Percentiles rank a stretch among this genome's conserved stretches.
Evolutionary conservation across 2,329 filamentous ascomycete genomes (phyloP).

Genomic region (Madurella fahalii): DNA sequence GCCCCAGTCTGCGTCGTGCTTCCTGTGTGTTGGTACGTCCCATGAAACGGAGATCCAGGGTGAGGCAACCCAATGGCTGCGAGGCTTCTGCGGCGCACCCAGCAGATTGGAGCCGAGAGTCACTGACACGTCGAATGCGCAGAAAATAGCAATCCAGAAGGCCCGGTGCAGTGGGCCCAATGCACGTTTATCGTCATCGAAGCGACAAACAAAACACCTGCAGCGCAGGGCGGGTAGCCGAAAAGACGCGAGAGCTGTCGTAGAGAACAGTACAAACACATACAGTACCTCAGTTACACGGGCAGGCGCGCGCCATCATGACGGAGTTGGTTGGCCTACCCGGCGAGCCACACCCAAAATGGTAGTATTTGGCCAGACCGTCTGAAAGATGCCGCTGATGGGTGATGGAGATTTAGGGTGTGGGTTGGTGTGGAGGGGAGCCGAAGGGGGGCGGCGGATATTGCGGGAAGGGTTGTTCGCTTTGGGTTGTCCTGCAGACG

Average conservation of each 20-base stretch:
- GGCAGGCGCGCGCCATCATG: not conserved
- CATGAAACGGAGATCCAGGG: conserved; percentile 18
- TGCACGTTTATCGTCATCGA: not conserved
- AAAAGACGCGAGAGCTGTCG: no score
- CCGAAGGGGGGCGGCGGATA: no score
- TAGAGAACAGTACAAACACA: no score
- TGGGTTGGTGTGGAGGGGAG: not conserved
- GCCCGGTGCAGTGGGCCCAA: not conserved
- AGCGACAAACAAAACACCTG: conserved; percentile 3
- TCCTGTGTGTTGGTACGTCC: conserved; percentile 14
- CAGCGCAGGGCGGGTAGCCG: not conserved
- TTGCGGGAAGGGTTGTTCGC: not conserved
- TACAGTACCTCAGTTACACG: not conserved
- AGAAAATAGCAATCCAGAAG: conserved; percentile 13
- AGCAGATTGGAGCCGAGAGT: conserved; percentile 20
- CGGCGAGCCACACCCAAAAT: not conserved
- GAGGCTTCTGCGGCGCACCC: conserved; percentile 18
- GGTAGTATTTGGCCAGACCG: not conserved
- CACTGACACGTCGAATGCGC: not conserved
- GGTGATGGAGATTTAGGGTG: not conserved
- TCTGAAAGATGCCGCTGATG: no score
- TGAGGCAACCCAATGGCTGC: conserved; percentile 18
- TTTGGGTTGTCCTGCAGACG: not conserved
- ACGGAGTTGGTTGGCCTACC: not conserved
- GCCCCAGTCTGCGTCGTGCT: conserved; percentile 3